Conservation (phyloP, 2,329 filamentous ascomycete species). For the Ceratocystis ficicola region DNA sequence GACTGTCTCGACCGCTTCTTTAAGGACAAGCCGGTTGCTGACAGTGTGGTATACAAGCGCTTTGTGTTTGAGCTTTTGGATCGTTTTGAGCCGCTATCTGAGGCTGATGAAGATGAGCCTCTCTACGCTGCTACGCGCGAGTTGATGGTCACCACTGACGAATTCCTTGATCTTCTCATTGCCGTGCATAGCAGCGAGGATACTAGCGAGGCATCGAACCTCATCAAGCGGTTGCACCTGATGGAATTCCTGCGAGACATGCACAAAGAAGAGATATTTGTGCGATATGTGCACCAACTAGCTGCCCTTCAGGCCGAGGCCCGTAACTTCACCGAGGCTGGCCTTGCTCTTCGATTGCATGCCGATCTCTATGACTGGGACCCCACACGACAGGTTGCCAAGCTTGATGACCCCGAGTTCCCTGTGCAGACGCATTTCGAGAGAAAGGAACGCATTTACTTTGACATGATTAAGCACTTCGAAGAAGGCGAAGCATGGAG, state of each 20-base stretch:
- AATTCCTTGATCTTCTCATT: constrained; percentile 80
- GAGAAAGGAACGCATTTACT: constrained; percentile 82
- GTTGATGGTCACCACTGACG: constrained; percentile 73
- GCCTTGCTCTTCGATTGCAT: constrained; percentile 76
- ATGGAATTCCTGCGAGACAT: constrained; percentile 97
- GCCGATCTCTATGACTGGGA: constrained; percentile 93
- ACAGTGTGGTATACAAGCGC: constrained; percentile 81
- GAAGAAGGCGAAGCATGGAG: constrained; percentile 93
- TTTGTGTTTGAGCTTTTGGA: constrained; percentile 78
- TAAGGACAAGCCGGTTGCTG: constrained; percentile 75
- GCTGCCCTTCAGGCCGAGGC: constrained; percentile 63
- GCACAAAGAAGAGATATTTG: constrained; percentile 94
- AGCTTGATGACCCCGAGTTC: constrained; percentile 62
- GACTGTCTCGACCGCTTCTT: constrained; percentile 84
- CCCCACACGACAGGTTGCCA: constrained; percentile 50
- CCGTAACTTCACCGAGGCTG: constrained; percentile 74
- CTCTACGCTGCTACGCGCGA: constrained; percentile 65
- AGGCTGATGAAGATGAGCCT: constrained; percentile 48
- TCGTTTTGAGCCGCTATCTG: constrained; percentile 60
- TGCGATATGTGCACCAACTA: constrained; percentile 88
- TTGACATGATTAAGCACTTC: constrained; percentile 87
- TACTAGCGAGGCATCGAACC: constrained; percentile 61
- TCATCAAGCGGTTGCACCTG: constrained; percentile 76
- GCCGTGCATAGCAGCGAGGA: constrained; percentile 71
- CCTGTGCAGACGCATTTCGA: constrained; percentile 80